Evolutionary conservation across 2,329 filamentous ascomycete species (phyloP).

Genomic region (Neonectria ditissima): DNA sequence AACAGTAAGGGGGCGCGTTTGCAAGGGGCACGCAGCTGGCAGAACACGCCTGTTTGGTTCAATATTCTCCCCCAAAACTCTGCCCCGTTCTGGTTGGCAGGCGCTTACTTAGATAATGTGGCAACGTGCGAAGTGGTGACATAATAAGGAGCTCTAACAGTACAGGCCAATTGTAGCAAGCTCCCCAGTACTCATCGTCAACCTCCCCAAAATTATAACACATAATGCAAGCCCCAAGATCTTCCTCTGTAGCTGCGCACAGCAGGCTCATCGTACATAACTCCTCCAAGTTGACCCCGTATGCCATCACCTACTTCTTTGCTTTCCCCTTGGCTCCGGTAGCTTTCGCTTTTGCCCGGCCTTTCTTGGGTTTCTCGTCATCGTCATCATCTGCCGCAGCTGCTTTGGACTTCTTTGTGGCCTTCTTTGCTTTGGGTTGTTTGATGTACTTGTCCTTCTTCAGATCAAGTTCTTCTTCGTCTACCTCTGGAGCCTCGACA

Average conservation of each 20-base stretch:
- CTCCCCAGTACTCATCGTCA: background rate
- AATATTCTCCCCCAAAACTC: background rate
- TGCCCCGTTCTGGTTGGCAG: background rate
- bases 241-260: background rate
- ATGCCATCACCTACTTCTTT: slow-evolving; percentile 53
- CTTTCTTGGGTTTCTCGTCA: slow-evolving; percentile 65
- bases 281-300: background rate
- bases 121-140: background rate
- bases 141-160: background rate
- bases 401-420: slow-evolving; percentile 57
- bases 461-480: slow-evolving; percentile 80
- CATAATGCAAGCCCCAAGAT: background rate
- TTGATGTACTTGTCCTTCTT: slow-evolving; percentile 98
- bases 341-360: slow-evolving; percentile 55
- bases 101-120: background rate
- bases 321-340: slow-evolving; percentile 59
- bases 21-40: slow-evolving; percentile 7
- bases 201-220: background rate
- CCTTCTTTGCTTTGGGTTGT: slow-evolving; percentile 79
- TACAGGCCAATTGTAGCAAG: background rate
- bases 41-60: background rate
- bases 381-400: slow-evolving; percentile 63
- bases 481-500: slow-evolving; percentile 68
- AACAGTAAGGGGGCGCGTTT: background rate
- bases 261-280: background rate